Conservation (phyloP, 192 early-diverging fungal genomes). For the Podila epigama region DNA sequence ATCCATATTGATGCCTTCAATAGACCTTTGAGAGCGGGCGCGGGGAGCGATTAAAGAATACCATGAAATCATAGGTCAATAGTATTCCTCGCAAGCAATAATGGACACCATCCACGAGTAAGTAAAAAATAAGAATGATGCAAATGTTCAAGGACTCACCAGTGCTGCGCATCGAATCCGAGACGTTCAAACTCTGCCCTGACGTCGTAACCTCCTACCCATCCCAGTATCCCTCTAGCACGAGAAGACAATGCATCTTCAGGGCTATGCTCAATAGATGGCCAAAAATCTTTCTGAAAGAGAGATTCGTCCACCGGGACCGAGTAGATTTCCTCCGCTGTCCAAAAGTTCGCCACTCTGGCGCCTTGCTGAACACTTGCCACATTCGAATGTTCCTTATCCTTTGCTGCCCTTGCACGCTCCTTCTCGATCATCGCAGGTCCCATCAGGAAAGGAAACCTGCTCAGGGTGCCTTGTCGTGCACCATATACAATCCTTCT, state of each 20-base stretch:
- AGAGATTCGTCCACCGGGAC: background rate
- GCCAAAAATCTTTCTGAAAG: background rate
- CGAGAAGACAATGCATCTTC: background rate
- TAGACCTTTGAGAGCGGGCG: conserved; percentile 18
- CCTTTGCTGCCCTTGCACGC: background rate
- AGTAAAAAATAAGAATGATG: background rate
- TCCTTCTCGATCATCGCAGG: background rate
- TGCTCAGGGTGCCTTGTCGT: background rate
- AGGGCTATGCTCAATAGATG: background rate
- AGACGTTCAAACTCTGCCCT: conserved; percentile 44
- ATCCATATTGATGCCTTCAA: conserved; percentile 35
- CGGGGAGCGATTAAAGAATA: background rate
- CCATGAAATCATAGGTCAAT: background rate
- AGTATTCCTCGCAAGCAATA: background rate
- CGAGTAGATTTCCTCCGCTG: conserved; percentile 24
- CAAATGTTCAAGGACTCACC: background rate
- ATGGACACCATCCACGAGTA: background rate
- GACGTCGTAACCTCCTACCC: conserved; percentile 48
- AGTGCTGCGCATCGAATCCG: conserved; percentile 14
- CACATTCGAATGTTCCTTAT: background rate
- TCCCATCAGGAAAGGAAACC: background rate
- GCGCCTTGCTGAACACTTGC: too few relatives aligned
- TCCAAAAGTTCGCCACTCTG: conserved; percentile 16
- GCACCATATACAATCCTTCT: background rate
- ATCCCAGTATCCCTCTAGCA: conserved; percentile 21